These are phyloP conservation scores for Cadophora gregata DNA, from an alignment of 2,329 filamentous ascomycete genomes.

Conservation along the genomic window DNA sequence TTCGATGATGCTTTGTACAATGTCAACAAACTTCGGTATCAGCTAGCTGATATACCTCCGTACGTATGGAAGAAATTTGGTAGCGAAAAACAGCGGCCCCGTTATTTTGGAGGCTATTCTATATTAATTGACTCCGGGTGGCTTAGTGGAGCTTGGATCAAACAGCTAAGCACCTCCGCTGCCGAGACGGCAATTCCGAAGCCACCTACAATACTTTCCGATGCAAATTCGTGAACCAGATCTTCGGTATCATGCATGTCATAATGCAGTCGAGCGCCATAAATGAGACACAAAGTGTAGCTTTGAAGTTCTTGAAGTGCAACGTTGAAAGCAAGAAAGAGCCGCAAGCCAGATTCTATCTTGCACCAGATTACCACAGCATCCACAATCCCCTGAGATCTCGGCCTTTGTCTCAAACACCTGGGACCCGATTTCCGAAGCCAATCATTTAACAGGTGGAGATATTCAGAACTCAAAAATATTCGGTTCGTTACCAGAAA, in stretches of 20 bases:
- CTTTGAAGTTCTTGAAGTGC: background rate
- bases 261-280: background rate
- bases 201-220: background rate
- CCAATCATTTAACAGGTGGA: constrained; percentile 5
- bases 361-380: background rate
- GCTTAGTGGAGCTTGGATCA: background rate
- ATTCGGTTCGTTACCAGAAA: background rate
- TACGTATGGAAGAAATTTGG: background rate
- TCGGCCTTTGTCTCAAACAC: background rate
- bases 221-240: background rate
- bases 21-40: background rate
- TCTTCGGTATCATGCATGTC: constrained; percentile 13
- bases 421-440: background rate
- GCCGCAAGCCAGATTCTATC: background rate
- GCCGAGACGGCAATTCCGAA: constrained; percentile 5
- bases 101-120: background rate
- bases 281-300: background rate
- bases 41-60: background rate
- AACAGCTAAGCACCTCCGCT: background rate
- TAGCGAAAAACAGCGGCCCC: background rate
- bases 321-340: background rate
- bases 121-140: background rate
- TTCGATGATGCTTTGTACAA: background rate
- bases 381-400: constrained; percentile 9
- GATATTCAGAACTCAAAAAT: constrained; percentile 5